Evolutionary conservation across 1,139 yeast species (phyloP), one percentile per base, ranked within the genome.

Genomic region (Spathaspora sp.): DNA sequence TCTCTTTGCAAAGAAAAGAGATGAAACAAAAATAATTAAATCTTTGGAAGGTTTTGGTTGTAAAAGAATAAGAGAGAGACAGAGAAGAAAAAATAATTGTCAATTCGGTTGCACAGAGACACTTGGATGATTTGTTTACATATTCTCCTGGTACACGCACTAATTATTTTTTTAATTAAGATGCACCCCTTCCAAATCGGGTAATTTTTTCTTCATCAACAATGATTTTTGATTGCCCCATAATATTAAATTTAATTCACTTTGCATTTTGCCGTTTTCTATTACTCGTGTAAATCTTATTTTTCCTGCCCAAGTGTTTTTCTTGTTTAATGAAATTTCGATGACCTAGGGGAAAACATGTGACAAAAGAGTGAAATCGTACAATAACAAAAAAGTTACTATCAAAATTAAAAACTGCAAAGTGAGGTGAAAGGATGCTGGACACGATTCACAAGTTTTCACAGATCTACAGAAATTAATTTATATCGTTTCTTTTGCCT

Each of bases 51-150:
- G 7, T 27, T 27, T 27, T 31, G 18, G 17, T 31, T 29, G 33
- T 29, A 29, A 29, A 29, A 29, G 16, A 13, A n/a, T 13, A 8
- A 7, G 11, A 11, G 31, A 20, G 23, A 20, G 23, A 20, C 27
- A 25, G 11, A 25, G 11, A 25, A 25, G 11, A 13, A 27, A 31
- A 31, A 13, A 7, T 3, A 13, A 31, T 11, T 31, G 36, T 31
- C 36, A 31, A 13, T 31, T 31, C 36, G 36, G 36, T 31, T 31
- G 36, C 36, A 31, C 36, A 31, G 36, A 31, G 18, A 31, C 36
- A 31, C 36, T 31, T 13, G 18, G 18, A 31, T 6, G 36, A 13
- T 31, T n/a, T 31, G 36, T 31, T 31, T 31, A 31, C 36, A 13
- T 31, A 31, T 31, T 31, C 18, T 13, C 36, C 36, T 13, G 10